Evolutionary conservation across 495 filamentous ascomycete genomes (phyloP).

Genomic region (Aspergillus sclerotioniger): DNA sequence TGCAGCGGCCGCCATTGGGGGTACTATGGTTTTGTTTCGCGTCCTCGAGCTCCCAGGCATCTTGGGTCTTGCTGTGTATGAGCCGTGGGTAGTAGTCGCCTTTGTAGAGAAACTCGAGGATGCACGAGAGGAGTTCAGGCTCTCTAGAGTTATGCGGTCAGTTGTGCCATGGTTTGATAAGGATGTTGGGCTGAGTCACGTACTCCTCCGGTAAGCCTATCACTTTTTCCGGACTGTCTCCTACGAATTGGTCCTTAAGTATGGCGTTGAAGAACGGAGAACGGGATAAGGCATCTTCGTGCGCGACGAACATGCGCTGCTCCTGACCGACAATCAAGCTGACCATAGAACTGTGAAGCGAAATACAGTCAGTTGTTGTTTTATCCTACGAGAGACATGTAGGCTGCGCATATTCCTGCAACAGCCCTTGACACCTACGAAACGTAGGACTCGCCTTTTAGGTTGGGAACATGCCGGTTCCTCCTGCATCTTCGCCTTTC

Average conservation of each 20-base stretch:
- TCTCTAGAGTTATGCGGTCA: conserved; percentile 35
- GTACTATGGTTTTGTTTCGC: conserved; percentile 46
- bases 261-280: conserved; percentile 59
- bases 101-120: conserved; percentile 71
- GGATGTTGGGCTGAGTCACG: neutral
- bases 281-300: conserved; percentile 62
- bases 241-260: conserved; percentile 57
- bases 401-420: neutral
- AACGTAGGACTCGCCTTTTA: conserved; percentile 39
- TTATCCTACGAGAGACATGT: conserved; percentile 7
- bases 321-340: conserved; percentile 79
- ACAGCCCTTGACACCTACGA: too few species aligned
- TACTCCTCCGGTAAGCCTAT: conserved; percentile 61
- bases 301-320: conserved; percentile 73
- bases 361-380: conserved; percentile 25
- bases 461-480: conserved; percentile 53
- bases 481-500: conserved; percentile 74
- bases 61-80: conserved; percentile 45
- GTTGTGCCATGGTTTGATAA: neutral
- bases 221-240: conserved; percentile 53
- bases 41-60: conserved; percentile 70
- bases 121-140: conserved; percentile 62
- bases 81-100: conserved; percentile 65
- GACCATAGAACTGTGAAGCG: conserved; percentile 63
- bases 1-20: conserved; percentile 51